Conservation (phyloP, 2,329 filamentous ascomycete genomes). For the Alternaria sp. region DNA sequence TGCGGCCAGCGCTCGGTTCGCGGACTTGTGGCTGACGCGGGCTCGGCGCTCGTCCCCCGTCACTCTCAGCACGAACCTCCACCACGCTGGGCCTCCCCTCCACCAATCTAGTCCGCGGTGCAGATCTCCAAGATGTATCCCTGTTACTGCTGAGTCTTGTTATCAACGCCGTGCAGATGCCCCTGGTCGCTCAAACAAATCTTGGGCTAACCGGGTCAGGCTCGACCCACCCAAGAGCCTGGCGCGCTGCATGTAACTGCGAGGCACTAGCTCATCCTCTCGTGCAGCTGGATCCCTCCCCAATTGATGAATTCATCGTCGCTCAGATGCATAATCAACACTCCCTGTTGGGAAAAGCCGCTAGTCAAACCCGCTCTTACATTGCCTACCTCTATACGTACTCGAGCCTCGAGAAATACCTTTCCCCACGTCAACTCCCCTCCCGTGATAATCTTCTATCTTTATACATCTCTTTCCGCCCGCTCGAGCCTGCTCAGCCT, state of each 20-base stretch:
- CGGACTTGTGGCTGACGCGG: conserved; percentile 37
- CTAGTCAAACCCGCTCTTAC: conserved; percentile 32
- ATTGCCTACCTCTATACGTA: conserved; percentile 33
- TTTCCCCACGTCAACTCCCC: conserved; percentile 22
- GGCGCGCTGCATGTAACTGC: conserved; percentile 47
- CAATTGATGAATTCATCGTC: conserved; percentile 49
- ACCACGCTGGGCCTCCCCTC: conserved; percentile 12
- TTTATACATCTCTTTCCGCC: conserved; percentile 20
- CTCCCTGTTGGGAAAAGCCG: conserved; percentile 41
- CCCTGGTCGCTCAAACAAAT: conserved; percentile 38
- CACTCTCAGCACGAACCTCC: conserved; percentile 27
- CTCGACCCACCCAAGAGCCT: conserved; percentile 45
- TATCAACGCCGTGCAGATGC: conserved; percentile 38
- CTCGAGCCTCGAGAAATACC: conserved; percentile 22
- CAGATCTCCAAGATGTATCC: conserved; percentile 34
- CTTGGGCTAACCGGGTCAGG: conserved; percentile 32
- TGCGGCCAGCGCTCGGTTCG: conserved; percentile 30
- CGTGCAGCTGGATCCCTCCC: conserved; percentile 40
- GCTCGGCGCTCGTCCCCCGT: conserved; percentile 31
- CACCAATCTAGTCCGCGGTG: conserved; percentile 30
- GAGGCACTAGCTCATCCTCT: conserved; percentile 46
- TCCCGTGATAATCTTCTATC: conserved; percentile 18
- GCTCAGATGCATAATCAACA: conserved; percentile 45
- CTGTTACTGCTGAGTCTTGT: conserved; percentile 38
- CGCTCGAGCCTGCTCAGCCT: conserved; percentile 15